Percentiles rank a stretch among this genome's conserved stretches.
These are phyloP conservation scores for Leishmania major DNA, from an alignment of 208 protist genomes.

Conservation along the genomic window DNA sequence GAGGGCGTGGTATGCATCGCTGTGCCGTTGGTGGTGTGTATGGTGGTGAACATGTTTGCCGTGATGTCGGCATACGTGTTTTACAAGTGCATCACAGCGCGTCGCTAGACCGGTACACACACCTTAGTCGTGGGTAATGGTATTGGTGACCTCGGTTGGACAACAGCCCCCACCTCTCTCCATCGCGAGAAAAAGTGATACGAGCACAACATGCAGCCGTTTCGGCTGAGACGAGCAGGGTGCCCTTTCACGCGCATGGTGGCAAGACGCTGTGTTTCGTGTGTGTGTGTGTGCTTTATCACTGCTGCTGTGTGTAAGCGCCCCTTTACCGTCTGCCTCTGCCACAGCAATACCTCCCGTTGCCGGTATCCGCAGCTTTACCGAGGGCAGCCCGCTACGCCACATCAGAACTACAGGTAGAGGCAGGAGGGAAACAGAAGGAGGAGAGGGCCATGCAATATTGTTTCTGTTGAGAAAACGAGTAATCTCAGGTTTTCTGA, in stretches of 20 bases:
- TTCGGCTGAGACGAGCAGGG: too few relatives aligned
- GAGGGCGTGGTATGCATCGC: conserved; percentile 60
- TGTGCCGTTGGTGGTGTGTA: conserved; percentile 53
- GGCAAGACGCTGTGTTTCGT: not conserved
- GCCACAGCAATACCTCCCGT: not conserved
- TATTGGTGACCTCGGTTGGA: not conserved
- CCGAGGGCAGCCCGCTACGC: not conserved
- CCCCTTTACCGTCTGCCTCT: not conserved
- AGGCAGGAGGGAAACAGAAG: not conserved
- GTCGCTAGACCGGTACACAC: conserved; percentile 24
- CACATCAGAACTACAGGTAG: not conserved
- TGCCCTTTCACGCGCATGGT: not conserved
- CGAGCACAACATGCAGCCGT: not conserved
- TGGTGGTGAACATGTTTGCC: conserved; percentile 53
- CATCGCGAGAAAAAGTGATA: not conserved
- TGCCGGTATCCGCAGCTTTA: not conserved
- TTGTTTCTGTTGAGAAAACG: not conserved
- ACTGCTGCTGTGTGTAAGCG: not conserved
- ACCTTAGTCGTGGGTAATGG: not conserved
- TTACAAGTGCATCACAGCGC: conserved; percentile 29
- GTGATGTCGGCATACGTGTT: conserved; percentile 47
- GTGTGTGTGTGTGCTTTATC: not conserved
- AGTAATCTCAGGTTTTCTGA: not conserved
- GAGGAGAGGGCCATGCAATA: not conserved
- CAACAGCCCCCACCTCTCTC: not conserved